phyloP scores from a whole-genome alignment of 306 rosid genomes.

The Castanospermum australe region DNA sequence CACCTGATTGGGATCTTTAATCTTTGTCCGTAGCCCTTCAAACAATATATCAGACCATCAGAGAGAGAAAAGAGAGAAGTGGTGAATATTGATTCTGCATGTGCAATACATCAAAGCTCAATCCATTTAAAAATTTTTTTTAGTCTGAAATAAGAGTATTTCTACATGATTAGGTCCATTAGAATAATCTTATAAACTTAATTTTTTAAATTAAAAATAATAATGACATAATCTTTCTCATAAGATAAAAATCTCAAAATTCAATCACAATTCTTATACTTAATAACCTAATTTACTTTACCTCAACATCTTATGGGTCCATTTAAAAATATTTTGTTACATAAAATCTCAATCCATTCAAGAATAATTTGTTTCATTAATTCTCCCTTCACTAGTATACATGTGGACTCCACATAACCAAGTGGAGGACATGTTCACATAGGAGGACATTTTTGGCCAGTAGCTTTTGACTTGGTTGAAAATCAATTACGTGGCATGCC shows the following conservation, averaged over 20 bases:
- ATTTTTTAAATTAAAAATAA: too few relatives aligned
- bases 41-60: not conserved
- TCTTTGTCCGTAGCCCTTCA: not conserved
- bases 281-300: too few relatives aligned
- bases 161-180: too few relatives aligned
- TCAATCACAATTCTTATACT: too few relatives aligned
- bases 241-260: too few relatives aligned
- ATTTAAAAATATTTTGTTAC: too few relatives aligned
- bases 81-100: not conserved
- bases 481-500: not conserved
- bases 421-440: not conserved
- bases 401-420: not conserved
- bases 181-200: too few relatives aligned
- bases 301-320: too few relatives aligned
- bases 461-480: not conserved
- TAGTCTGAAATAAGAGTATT: too few relatives aligned
- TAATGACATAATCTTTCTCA: too few relatives aligned
- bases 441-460: not conserved
- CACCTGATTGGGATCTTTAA: not conserved
- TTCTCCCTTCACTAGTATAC: not conserved
- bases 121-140: not conserved
- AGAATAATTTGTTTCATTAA: not conserved
- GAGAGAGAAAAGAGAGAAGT: not conserved
- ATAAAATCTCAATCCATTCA: not conserved
- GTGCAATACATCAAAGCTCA: not conserved